Percentiles rank a stretch among this genome's conserved stretches.
phyloP scores from a whole-genome alignment of 2,329 filamentous ascomycete genomes.

The Fusarium heterosporum region DNA sequence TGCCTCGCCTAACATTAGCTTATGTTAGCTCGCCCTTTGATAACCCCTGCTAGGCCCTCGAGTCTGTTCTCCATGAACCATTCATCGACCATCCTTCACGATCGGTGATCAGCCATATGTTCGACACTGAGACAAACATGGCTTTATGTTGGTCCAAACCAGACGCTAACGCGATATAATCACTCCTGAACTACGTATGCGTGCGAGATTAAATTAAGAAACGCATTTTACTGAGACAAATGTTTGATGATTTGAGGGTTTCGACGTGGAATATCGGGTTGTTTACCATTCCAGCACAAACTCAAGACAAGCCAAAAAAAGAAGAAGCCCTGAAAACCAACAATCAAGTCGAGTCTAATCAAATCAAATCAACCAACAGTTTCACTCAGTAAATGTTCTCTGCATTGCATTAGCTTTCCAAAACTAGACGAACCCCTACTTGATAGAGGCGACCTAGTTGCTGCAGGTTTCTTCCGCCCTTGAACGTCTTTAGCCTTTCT shows the following conservation, averaged over 20 bases:
- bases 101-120: slow-evolving; percentile 26
- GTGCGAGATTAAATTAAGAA: slow-evolving; percentile 30
- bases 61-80: background rate
- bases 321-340: slow-evolving; percentile 12
- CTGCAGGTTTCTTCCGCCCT: slow-evolving; percentile 44
- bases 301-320: slow-evolving; percentile 5
- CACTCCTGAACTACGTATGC: slow-evolving; percentile 23
- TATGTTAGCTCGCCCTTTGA: slow-evolving; percentile 5
- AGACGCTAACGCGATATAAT: background rate
- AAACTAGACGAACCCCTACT: slow-evolving; percentile 25
- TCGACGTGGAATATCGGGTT: slow-evolving; percentile 18
- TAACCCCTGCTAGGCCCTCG: background rate
- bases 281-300: slow-evolving; percentile 41
- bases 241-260: slow-evolving; percentile 23
- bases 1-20: slow-evolving; percentile 3
- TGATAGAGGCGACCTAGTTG: slow-evolving; percentile 18
- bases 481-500: slow-evolving; percentile 29
- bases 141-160: slow-evolving; percentile 11
- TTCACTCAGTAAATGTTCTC: slow-evolving; percentile 15
- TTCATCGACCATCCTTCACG: background rate
- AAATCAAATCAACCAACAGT: slow-evolving; percentile 13
- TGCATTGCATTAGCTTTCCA: slow-evolving; percentile 24
- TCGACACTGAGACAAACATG: slow-evolving; percentile 38
- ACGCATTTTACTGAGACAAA: slow-evolving; percentile 31
- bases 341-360: background rate